Base-by-base conservation (phyloP, 345 rosid genomes). In the Zanthoxylum bungeanum region DNA sequence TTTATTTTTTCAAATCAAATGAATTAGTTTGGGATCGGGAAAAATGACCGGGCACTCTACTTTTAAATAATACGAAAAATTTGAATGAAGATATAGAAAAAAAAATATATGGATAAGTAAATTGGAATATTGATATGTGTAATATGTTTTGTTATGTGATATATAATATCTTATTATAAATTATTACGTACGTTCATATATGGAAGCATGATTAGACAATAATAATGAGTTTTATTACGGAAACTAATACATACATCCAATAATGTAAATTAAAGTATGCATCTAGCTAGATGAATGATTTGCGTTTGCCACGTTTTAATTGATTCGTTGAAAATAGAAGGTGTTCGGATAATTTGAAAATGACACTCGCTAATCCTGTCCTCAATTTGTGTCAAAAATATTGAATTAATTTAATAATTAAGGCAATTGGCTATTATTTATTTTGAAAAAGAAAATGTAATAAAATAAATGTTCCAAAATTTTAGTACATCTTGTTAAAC, bases 221-320 rank as follows among this genome's bases (percentile, higher is more conserved):
- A 7, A 51, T 30, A 24, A n/a, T n/a, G n/a, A n/a, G n/a, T n/a
- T n/a, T 53, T 9, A 0, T 46, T 30, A 16, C 2, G 16, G 16
- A 11, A 5, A 33, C 4, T 17, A 60, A 59, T 9, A 25, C 72
- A 59, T 9, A 25, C 72, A 66, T 51, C 73, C 36, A 72, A 50
- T 72, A 72, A 71, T 71, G 79, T 3, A 7, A 58, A 30, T 2
- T 46, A 53, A 77, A 55, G 70, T 25, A 58, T 47, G 60, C 60
- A 33, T 68, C 47, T 11, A 11, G 44, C 47, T 11, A 11, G 44
- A 34, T 67, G 11, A 63, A 47, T 59, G 25, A 63, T 60, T 47
- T 57, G 25, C 9, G 24, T 75, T 46, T 72, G 68, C 50, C 28
- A 24, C 0, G 33, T 14, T 59, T 36, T 14, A 16, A 59, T 25